Percentiles rank a stretch among this genome's conserved stretches.
phyloP scores from a whole-genome alignment of 2,329 filamentous ascomycete genomes.

The Stachybotrys chlorohalonatus region DNA sequence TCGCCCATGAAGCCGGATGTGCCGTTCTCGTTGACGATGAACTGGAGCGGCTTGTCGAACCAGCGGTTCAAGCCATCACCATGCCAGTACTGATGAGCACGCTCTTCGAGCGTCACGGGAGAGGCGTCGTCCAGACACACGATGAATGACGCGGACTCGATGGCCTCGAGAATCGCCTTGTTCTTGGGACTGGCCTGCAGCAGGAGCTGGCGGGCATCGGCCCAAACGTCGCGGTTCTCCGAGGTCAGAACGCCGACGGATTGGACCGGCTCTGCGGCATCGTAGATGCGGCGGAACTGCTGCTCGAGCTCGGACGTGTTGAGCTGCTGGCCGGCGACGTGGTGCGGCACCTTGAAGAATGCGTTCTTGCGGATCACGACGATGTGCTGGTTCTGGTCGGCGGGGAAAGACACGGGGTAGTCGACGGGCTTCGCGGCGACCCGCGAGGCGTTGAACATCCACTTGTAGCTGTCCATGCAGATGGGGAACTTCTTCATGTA shows the following conservation, averaged over 20 bases:
- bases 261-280: conserved; percentile 60
- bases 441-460: conserved; percentile 95
- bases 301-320: conserved; percentile 84
- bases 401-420: conserved; percentile 70
- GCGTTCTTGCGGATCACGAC: conserved; percentile 90
- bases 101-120: conserved; percentile 90
- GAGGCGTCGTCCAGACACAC: conserved; percentile 88
- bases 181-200: conserved; percentile 72
- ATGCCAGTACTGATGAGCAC: conserved; percentile 95
- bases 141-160: conserved; percentile 84
- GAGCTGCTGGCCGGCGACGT: conserved; percentile 74
- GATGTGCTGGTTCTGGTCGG: conserved; percentile 74
- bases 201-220: conserved; percentile 70
- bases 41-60: conserved; percentile 97
- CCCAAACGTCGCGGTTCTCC: conserved; percentile 90
- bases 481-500: conserved; percentile 98
- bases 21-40: conserved; percentile 97
- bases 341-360: conserved; percentile 85
- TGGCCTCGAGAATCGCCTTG: conserved; percentile 64
- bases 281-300: conserved; percentile 79
- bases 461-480: conserved; percentile 97
- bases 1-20: conserved; percentile 97
- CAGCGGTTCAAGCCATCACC: conserved; percentile 92
- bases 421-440: conserved; percentile 77
- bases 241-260: conserved; percentile 79